Conservation (phyloP, 2,329 filamentous ascomycete genomes). For the Chalara sp. region DNA sequence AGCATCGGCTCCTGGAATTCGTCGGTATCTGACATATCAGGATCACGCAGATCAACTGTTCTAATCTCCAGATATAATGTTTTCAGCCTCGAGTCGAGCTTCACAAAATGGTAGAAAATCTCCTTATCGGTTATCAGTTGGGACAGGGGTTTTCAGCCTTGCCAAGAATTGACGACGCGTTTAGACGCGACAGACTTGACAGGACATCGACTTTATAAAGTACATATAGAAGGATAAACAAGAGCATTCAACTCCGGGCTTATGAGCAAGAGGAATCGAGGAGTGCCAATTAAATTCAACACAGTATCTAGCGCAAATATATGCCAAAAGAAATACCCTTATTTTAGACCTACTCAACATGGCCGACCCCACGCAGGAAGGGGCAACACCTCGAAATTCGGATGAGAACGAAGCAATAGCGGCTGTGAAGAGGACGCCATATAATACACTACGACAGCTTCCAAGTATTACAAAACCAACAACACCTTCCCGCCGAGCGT, state of each 20-base stretch:
- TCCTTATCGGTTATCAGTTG: not conserved
- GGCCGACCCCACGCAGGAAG: not conserved
- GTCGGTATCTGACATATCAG: conserved; percentile 18
- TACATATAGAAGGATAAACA: too few species aligned
- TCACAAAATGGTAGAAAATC: not conserved
- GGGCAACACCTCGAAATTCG: conserved; percentile 21
- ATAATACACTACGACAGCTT: conserved; percentile 18
- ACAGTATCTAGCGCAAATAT: too few species aligned
- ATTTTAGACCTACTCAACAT: too few species aligned
- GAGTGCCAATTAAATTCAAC: too few species aligned
- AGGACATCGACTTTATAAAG: too few species aligned
- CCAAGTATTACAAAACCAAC: conserved; percentile 20
- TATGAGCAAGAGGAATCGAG: too few species aligned
- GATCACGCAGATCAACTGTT: not conserved
- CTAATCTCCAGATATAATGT: not conserved
- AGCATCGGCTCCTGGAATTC: conserved; percentile 24
- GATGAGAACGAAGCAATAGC: conserved; percentile 9
- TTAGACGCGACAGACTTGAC: too few species aligned
- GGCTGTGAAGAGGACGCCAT: conserved; percentile 20
- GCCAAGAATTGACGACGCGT: too few species aligned
- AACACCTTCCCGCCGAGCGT: conserved; percentile 25
- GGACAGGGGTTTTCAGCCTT: not conserved
- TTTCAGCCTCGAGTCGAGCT: not conserved
- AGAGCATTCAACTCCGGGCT: too few species aligned
- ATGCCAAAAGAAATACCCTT: too few species aligned